A percentile compares a stretch with the other conserved stretches of the same genome.
These are phyloP conservation scores for Aspergillus fijiensis DNA, from an alignment of 2,329 filamentous ascomycete species.

Conservation along the genomic window DNA sequence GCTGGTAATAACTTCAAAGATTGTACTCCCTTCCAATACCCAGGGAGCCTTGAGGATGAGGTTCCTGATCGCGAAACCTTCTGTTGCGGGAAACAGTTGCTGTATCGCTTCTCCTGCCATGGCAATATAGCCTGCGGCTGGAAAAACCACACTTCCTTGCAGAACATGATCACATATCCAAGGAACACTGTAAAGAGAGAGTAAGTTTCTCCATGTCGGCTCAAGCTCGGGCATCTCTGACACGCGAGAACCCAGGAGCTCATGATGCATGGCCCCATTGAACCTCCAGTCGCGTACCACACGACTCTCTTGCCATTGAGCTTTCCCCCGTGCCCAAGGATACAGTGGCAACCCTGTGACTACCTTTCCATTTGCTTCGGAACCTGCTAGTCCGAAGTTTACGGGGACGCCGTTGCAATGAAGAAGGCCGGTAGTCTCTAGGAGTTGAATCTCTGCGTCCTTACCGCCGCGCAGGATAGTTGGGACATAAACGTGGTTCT, in stretches of 20 bases:
- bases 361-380: not conserved
- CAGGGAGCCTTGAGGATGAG: too few species aligned
- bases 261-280: conserved; percentile 22
- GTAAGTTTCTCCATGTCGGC: conserved; percentile 30
- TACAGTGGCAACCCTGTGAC: conserved; percentile 26
- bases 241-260: conserved; percentile 28
- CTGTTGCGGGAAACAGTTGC: conserved; percentile 9
- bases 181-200: conserved; percentile 25
- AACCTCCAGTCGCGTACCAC: conserved; percentile 21
- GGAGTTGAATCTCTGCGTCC: conserved; percentile 20
- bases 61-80: conserved; percentile 9
- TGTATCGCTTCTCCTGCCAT: conserved; percentile 26
- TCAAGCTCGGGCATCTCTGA: conserved; percentile 24
- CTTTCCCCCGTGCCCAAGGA: conserved; percentile 23
- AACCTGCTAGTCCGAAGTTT: not conserved
- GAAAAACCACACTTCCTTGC: conserved; percentile 22
- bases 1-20: conserved; percentile 16
- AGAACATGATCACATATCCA: conserved; percentile 35
- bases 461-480: conserved; percentile 9
- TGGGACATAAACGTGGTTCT: conserved; percentile 6
- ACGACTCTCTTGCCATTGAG: conserved; percentile 24
- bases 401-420: conserved; percentile 6
- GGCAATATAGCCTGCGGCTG: conserved; percentile 25
- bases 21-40: not conserved
- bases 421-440: conserved; percentile 22